Conservation (phyloP, 164 flowering plant genomes). For the grape (Vitis vinifera) region DNA sequence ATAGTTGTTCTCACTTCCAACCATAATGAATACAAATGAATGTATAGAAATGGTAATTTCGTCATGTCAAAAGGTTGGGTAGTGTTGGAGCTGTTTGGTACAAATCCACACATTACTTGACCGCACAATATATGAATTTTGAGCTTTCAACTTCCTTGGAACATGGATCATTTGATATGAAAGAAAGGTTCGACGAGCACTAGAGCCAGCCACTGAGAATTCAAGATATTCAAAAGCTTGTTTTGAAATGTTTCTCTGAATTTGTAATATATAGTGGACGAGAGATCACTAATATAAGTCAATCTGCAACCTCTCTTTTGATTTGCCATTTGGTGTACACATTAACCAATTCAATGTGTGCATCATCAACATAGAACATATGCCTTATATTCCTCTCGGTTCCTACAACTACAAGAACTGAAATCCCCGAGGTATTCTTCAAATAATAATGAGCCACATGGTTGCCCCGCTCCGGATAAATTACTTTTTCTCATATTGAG, state of each 20-base stretch:
- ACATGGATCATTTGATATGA: constrained; percentile 23
- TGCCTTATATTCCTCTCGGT: constrained; percentile 40
- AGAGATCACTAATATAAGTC: constrained; percentile 22
- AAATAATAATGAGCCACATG: constrained; percentile 29
- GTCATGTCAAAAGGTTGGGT: constrained; percentile 27
- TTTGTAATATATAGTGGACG: constrained; percentile 12
- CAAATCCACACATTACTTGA: too few species aligned
- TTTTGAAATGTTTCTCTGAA: constrained; percentile 9
- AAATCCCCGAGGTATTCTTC: constrained; percentile 22
- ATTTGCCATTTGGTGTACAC: constrained; percentile 29
- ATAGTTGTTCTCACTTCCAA: constrained; percentile 59
- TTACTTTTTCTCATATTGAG: constrained; percentile 13
- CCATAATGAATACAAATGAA: constrained; percentile 76
- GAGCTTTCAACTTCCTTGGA: neutral
- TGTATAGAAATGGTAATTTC: constrained; percentile 31
- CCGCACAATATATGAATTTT: too few species aligned
- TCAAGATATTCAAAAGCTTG: constrained; percentile 17
- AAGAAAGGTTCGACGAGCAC: constrained; percentile 5
- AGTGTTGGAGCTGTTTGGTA: constrained; percentile 27
- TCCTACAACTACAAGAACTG: constrained; percentile 30
- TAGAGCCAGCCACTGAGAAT: neutral
- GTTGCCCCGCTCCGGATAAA: constrained; percentile 26
- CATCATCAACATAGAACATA: constrained; percentile 26
- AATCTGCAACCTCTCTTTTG: constrained; percentile 32
- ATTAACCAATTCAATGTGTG: constrained; percentile 4